Evolutionary conservation across 371 early-diverging fungal species (phyloP).

Genomic region (Mortierella sp.): DNA sequence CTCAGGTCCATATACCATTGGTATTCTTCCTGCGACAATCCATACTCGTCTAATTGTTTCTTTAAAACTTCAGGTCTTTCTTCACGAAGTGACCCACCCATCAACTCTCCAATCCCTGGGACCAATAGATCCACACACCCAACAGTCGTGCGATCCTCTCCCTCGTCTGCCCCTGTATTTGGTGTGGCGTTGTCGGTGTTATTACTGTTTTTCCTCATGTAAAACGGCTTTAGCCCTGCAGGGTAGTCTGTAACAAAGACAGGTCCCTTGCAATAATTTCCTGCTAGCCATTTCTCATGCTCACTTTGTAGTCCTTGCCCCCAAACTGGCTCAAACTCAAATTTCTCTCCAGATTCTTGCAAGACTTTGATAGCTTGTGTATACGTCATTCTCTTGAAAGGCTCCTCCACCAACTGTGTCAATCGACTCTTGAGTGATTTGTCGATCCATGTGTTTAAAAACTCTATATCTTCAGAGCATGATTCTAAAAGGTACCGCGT

Average conservation of each 20-base stretch:
- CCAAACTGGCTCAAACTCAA: conserved; percentile 80
- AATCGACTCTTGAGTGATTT: conserved; percentile 59
- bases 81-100: conserved; percentile 93
- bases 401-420: conserved; percentile 53
- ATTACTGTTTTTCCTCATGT: conserved; percentile 82
- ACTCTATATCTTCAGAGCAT: conserved; percentile 67
- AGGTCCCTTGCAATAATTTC: conserved; percentile 75
- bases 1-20: conserved; percentile 93
- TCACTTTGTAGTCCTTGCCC: conserved; percentile 87
- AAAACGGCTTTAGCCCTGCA: conserved; percentile 86
- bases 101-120: conserved; percentile 91
- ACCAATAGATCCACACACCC: conserved; percentile 90
- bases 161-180: neutral
- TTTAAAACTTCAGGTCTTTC: conserved; percentile 69
- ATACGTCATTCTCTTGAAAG: conserved; percentile 85
- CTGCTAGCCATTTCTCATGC: conserved; percentile 89
- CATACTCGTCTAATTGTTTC: conserved; percentile 66
- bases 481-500: conserved; percentile 64
- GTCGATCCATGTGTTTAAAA: conserved; percentile 69
- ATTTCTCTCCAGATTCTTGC: conserved; percentile 56
- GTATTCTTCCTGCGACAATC: conserved; percentile 75
- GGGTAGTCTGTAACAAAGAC: conserved; percentile 96
- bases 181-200: neutral
- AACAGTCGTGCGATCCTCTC: conserved; percentile 73
- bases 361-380: conserved; percentile 85